Conservation (phyloP, 768 basidiomycete species). For the Lactarius tabidus region DNA sequence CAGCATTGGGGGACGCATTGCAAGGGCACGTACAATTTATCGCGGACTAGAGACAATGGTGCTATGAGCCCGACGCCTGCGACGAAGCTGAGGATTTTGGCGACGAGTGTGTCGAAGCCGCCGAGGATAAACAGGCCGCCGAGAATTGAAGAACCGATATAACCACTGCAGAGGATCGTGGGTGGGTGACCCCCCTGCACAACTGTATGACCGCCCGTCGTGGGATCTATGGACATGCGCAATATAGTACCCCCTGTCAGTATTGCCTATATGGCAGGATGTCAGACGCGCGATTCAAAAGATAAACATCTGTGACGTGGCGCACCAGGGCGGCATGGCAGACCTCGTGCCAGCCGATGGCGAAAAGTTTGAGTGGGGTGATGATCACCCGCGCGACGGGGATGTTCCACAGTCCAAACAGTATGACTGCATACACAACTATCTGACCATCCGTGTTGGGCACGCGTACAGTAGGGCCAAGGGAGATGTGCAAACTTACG, state of each 20-base stretch:
- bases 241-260: conserved; percentile 74
- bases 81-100: conserved; percentile 90
- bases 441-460: conserved; percentile 44
- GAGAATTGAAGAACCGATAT: conserved; percentile 76
- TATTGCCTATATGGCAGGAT: conserved; percentile 51
- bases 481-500: conserved; percentile 41
- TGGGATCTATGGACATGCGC: conserved; percentile 81
- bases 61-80: conserved; percentile 83
- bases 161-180: conserved; percentile 73
- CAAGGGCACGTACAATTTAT: conserved; percentile 68
- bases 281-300: neutral
- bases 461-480: conserved; percentile 1
- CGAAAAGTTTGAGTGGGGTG: conserved; percentile 80
- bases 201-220: conserved; percentile 69
- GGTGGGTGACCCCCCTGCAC: conserved; percentile 74
- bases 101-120: conserved; percentile 84
- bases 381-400: conserved; percentile 75
- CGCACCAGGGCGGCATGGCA: conserved; percentile 77
- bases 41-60: conserved; percentile 80
- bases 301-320: conserved; percentile 21
- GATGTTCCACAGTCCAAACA: conserved; percentile 86
- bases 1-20: neutral
- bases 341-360: conserved; percentile 86
- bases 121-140: conserved; percentile 81
- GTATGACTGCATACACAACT: conserved; percentile 79